Percentiles rank a stretch among this genome's conserved stretches.
Conservation (phyloP, 495 filamentous ascomycete species). For the Aspergillus leporis region DNA sequence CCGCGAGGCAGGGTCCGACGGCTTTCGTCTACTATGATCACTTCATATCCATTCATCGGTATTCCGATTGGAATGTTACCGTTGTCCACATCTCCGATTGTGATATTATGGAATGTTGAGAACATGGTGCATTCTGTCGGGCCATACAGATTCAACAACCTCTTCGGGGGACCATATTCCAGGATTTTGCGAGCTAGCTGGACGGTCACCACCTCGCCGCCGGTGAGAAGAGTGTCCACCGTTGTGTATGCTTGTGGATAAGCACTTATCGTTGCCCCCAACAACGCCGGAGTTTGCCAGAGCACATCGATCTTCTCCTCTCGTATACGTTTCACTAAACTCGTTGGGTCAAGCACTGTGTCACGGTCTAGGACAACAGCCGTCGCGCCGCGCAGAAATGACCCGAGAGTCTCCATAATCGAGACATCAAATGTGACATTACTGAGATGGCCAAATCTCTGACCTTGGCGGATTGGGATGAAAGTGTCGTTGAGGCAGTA, state of each 20-base stretch:
- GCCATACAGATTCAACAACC: not conserved
- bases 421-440: conserved; percentile 4
- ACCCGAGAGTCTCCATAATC: not conserved
- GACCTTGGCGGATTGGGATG: not conserved
- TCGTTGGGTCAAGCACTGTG: not conserved
- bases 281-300: not conserved
- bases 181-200: not conserved
- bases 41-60: not conserved
- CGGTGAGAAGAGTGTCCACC: not conserved
- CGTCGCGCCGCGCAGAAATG: conserved; percentile 1
- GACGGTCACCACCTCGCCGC: not conserved
- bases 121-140: conserved; percentile 1
- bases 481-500: not conserved
- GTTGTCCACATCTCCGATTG: not conserved
- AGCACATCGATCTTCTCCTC: not conserved
- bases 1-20: not conserved
- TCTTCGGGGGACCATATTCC: not conserved
- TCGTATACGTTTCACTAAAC: not conserved
- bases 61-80: not conserved
- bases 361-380: not conserved
- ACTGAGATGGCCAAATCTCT: not conserved
- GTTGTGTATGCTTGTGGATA: not conserved
- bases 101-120: not conserved
- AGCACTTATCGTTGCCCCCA: not conserved
- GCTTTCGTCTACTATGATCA: not conserved